Conservation (phyloP, 2,329 filamentous ascomycete species). For the Albifimbria verrucaria region DNA sequence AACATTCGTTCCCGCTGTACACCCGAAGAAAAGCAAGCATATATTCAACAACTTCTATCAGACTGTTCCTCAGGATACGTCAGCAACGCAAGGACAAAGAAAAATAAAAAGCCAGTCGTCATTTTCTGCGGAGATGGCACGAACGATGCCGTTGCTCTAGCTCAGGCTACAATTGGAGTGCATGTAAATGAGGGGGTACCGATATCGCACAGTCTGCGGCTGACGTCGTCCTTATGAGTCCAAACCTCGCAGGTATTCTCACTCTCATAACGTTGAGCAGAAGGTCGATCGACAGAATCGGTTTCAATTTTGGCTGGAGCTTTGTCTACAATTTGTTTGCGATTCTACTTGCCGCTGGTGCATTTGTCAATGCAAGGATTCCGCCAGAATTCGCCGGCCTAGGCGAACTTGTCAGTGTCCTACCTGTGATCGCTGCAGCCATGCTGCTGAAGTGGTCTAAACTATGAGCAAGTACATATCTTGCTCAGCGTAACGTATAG, state of each 20-base stretch:
- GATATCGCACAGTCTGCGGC: conserved; percentile 67
- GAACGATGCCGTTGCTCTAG: conserved; percentile 72
- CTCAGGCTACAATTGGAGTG: conserved; percentile 67
- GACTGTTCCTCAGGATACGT: not conserved
- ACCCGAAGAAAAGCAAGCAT: conserved; percentile 43
- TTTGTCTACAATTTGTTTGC: conserved; percentile 69
- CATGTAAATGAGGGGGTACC: conserved; percentile 57
- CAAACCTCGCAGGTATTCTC: conserved; percentile 52
- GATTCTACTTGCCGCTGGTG: conserved; percentile 63
- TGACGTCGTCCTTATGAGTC: conserved; percentile 64
- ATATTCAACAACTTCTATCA: conserved; percentile 36
- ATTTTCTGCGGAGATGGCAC: conserved; percentile 77
- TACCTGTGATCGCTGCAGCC: conserved; percentile 57
- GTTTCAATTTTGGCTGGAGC: conserved; percentile 69
- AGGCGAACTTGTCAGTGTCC: conserved; percentile 70
- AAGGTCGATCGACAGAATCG: conserved; percentile 45
- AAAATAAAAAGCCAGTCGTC: conserved; percentile 36
- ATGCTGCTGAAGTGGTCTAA: conserved; percentile 22
- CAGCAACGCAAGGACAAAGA: not conserved
- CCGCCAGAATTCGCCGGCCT: conserved; percentile 64
- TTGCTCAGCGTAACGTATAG: too few relatives aligned
- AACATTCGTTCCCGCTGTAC: conserved; percentile 40
- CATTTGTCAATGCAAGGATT: conserved; percentile 51
- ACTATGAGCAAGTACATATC: too few relatives aligned
- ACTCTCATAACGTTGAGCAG: conserved; percentile 53